These are phyloP conservation scores for Circinella minor DNA, from an alignment of 371 early-diverging fungal species.

Conservation along the genomic window DNA sequence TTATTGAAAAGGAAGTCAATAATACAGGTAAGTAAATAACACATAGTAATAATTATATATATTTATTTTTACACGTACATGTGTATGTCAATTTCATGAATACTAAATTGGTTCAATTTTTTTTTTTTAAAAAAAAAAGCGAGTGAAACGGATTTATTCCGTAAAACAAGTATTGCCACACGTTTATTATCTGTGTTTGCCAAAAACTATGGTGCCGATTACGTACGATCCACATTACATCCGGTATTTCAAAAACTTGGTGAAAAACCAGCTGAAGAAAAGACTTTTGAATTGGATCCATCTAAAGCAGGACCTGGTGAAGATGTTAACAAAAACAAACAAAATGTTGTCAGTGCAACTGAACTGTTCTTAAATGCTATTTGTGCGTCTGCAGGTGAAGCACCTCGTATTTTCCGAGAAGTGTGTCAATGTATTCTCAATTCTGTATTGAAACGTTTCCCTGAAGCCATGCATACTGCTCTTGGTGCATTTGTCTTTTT, in stretches of 20 bases:
- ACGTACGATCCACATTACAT: conserved; percentile 79
- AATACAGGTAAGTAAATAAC: conserved; percentile 60
- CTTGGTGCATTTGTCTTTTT: conserved; percentile 95
- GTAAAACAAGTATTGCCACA: conserved; percentile 91
- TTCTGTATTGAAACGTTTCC: conserved; percentile 83
- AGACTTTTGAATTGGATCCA: conserved; percentile 83
- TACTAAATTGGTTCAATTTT: no score
- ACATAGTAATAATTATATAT: no score
- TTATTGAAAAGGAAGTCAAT: conserved; percentile 84
- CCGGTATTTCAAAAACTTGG: conserved; percentile 69
- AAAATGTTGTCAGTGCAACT: conserved; percentile 80
- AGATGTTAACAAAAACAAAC: conserved; percentile 70
- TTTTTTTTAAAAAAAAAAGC: conserved; percentile 34
- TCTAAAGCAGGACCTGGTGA: conserved; percentile 71
- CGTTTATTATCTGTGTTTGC: conserved; percentile 84
- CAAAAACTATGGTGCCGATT: conserved; percentile 81
- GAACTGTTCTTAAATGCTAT: conserved; percentile 85
- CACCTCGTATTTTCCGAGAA: conserved; percentile 79
- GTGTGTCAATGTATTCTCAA: conserved; percentile 81
- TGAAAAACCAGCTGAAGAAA: conserved; percentile 56
- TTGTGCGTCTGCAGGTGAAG: conserved; percentile 67
- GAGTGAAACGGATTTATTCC: conserved; percentile 84
- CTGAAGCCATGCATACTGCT: conserved; percentile 84
- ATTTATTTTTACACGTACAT: no score
- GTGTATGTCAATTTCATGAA: no score